Evolutionary conservation across 2,329 filamentous ascomycete species (phyloP).

Genomic region (Penicillium sp.): DNA sequence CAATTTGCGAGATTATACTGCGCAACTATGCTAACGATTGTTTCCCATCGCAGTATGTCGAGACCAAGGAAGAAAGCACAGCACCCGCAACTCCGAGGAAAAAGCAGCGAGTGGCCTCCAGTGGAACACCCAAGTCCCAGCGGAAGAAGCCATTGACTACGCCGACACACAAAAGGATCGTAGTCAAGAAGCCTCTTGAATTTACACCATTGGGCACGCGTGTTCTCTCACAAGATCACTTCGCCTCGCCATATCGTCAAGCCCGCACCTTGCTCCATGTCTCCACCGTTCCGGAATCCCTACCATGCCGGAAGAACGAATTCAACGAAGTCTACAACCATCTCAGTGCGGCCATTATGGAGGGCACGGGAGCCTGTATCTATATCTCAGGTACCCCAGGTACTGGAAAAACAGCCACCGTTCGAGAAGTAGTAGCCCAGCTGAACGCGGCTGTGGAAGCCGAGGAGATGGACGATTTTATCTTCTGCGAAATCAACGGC

Average conservation of each 20-base stretch:
- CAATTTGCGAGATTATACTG: not conserved
- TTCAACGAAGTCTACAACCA: constrained; percentile 92
- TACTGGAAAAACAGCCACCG: constrained; percentile 95
- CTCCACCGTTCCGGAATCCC: constrained; percentile 81
- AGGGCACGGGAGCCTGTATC: constrained; percentile 92
- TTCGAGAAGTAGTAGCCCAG: constrained; percentile 88
- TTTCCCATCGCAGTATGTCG: constrained; percentile 34
- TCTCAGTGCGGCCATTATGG: constrained; percentile 88
- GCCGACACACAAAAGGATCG: constrained; percentile 65
- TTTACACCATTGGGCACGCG: constrained; percentile 95
- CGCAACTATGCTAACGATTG: constrained; percentile 6
- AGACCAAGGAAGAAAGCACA: constrained; percentile 37
- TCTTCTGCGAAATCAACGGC: constrained; percentile 98
- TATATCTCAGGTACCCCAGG: constrained; percentile 99
- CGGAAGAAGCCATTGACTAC: constrained; percentile 54
- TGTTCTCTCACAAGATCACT: constrained; percentile 71
- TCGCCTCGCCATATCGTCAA: constrained; percentile 83
- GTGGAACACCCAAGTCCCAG: constrained; percentile 44
- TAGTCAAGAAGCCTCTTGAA: constrained; percentile 84
- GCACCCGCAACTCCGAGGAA: constrained; percentile 57
- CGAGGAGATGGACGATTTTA: constrained; percentile 96
- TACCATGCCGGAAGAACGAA: constrained; percentile 89
- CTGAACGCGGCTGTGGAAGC: constrained; percentile 83
- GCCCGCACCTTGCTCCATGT: constrained; percentile 89
- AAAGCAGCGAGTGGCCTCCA: constrained; percentile 52